A percentile compares a stretch with the other conserved stretches of the same genome.
phyloP scores from a whole-genome alignment of 73 alveolate genomes.

The Blepharisma japonicum region DNA sequence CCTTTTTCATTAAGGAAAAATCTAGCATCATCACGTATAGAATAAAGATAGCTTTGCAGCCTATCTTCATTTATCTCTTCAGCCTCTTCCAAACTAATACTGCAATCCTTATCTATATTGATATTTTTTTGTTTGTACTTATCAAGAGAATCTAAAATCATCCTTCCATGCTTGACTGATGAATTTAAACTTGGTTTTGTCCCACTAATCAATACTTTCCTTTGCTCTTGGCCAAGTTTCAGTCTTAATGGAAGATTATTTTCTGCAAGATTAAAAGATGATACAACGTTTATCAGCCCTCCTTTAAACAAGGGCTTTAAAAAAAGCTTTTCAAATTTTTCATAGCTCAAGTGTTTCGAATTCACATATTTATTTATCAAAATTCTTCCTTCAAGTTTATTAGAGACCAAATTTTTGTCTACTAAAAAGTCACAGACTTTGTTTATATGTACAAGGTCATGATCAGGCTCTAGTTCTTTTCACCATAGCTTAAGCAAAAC shows the following conservation, averaged over 20 bases:
- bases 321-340: slow-evolving; percentile 6
- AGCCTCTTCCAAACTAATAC: neutral
- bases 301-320: slow-evolving; percentile 1
- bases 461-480: neutral
- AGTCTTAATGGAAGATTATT: neutral
- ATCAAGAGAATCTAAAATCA: slow-evolving; percentile 4
- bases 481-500: neutral
- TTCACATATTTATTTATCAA: neutral
- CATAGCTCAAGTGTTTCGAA: neutral
- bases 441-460: neutral
- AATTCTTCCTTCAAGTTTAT: slow-evolving; percentile 15
- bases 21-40: neutral
- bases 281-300: neutral
- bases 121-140: neutral
- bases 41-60: neutral
- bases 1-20: neutral
- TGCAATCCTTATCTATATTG: neutral
- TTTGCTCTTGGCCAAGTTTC: neutral
- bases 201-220: neutral
- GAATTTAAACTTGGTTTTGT: neutral
- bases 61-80: slow-evolving; percentile 17
- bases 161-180: neutral
- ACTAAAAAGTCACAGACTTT: neutral
- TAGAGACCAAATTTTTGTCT: slow-evolving; percentile 8
- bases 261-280: neutral